Base-by-base conservation (phyloP, 2,329 filamentous ascomycete species). In the Penicillium sp. region DNA sequence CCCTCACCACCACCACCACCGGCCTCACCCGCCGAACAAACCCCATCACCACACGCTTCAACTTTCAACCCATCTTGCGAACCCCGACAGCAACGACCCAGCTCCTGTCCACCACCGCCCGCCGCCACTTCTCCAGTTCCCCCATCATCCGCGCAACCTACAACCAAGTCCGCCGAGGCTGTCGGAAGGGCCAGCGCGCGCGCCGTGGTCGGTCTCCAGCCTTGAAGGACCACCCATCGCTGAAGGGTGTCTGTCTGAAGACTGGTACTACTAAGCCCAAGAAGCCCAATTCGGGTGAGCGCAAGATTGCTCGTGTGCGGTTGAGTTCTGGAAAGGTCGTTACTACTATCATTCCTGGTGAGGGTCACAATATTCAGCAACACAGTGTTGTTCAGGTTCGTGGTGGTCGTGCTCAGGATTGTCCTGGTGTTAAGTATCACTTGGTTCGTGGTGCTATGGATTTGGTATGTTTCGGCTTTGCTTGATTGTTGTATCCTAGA, bases 351-450 rank as follows among this genome's bases (percentile, higher is more conserved):
- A 97, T 99, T 68, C 91, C 92, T 27, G 94, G 94, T 46, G 93
- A 97, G 83, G 93, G 94, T 42, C 94, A 99, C 78, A 99, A 97
- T 75, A 92, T 97, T 61, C 93, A 97, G 81, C 94, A 97, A 82
- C 95, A 99, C 80, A 95, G 89, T 65, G 94, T 99, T 40, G 94
- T 99, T 49, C 80, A 97, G 61, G 92, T 99, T n/a, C 83, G 94
- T 61, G 94, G 94, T 52, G 94, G 94, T 2, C 83, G 94, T 70
- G 86, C 85, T 59, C 94, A 97, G 83, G 94, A 99, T 86, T 99
- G 94, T 78, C 94, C 94, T 55, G 94, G 94, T 86, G 94, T 99
- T 75, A 87, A 92, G 69, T 99, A 99, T 73, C 91, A 95, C 74
- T 78, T 97, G 66, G 90, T 99, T 34, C 81, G 94, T 70, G 94